Percentiles rank a stretch among this genome's conserved stretches.
Conservation (phyloP, 1,139 yeast genomes). For the Geotrichum aggregatum region DNA sequence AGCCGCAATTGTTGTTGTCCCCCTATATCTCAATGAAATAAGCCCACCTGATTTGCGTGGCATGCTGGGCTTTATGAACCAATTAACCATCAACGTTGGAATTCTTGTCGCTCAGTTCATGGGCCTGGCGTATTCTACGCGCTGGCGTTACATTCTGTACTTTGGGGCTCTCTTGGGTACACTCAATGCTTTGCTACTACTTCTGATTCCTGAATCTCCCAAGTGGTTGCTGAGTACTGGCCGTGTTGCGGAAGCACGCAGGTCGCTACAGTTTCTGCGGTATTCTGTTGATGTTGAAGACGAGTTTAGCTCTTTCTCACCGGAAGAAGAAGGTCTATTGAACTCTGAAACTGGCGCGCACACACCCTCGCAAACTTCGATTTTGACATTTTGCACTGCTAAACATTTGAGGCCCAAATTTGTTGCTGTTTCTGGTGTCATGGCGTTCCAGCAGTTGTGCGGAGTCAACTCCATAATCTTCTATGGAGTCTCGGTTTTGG, state of each 20-base stretch:
- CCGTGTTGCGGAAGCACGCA: constrained; percentile 39
- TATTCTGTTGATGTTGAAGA: constrained; percentile 29
- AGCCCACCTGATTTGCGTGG: constrained; percentile 70
- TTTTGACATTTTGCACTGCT: constrained; percentile 47
- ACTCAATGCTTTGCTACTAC: constrained; percentile 45
- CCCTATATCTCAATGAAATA: constrained; percentile 74
- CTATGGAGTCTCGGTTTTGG: constrained; percentile 81
- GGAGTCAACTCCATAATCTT: constrained; percentile 90
- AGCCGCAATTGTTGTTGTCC: constrained; percentile 75
- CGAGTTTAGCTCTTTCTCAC: constrained; percentile 24
- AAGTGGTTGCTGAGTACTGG: constrained; percentile 59
- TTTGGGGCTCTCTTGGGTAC: constrained; percentile 56
- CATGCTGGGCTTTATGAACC: constrained; percentile 80
- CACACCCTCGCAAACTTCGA: constrained; percentile 19
- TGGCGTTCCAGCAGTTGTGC: constrained; percentile 85
- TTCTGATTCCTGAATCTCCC: constrained; percentile 71
- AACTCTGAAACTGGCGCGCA: constrained; percentile 14
- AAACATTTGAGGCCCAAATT: constrained; percentile 55
- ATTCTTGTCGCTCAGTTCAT: constrained; percentile 71
- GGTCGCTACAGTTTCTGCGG: constrained; percentile 38
- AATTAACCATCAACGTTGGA: constrained; percentile 78
- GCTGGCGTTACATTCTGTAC: constrained; percentile 69
- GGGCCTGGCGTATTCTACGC: constrained; percentile 63
- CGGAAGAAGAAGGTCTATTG: constrained; percentile 11
- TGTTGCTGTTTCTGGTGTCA: constrained; percentile 63